phyloP scores from a whole-genome alignment of 2,329 filamentous ascomycete genomes.

The Aspergillus awamori region DNA sequence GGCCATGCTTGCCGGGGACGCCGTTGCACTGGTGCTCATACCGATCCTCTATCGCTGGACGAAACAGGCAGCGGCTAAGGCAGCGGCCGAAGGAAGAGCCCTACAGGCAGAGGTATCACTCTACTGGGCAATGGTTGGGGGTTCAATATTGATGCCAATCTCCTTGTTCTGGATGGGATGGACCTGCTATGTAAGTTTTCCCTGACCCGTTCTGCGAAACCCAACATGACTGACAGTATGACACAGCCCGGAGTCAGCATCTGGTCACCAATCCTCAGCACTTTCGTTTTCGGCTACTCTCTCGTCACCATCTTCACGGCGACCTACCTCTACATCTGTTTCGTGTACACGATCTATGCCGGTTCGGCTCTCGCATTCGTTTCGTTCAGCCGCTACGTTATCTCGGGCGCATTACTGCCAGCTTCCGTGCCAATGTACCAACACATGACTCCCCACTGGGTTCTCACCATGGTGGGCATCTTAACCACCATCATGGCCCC shows the following conservation, averaged over 20 bases:
- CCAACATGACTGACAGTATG: background rate
- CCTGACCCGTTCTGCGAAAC: background rate
- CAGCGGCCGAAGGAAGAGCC: background rate
- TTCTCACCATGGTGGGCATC: slow-evolving; percentile 8
- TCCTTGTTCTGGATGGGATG: slow-evolving; percentile 8
- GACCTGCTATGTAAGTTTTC: slow-evolving; percentile 1
- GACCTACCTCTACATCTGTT: slow-evolving; percentile 2
- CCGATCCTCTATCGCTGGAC: slow-evolving; percentile 5
- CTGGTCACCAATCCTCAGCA: slow-evolving; percentile 3
- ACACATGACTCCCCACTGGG: slow-evolving; percentile 6
- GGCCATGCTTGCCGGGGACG: slow-evolving; percentile 1
- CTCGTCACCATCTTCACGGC: slow-evolving; percentile 7
- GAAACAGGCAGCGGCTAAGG: slow-evolving; percentile 3
- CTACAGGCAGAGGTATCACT: slow-evolving; percentile 4
- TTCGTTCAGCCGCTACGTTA: background rate
- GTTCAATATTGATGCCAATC: slow-evolving; percentile 1
- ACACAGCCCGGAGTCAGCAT: slow-evolving; percentile 7
- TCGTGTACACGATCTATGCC: slow-evolving; percentile 4
- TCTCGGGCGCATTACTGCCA: background rate
- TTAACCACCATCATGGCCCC: slow-evolving; percentile 4
- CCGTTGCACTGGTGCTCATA: background rate
- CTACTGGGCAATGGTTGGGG: slow-evolving; percentile 4
- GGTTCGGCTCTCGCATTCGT: slow-evolving; percentile 4
- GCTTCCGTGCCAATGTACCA: slow-evolving; percentile 4
- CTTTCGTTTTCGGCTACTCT: slow-evolving; percentile 2